Evolutionary conservation across 2,329 filamentous ascomycete species (phyloP).

Genomic region (Pseudofabraea citricarpa): DNA sequence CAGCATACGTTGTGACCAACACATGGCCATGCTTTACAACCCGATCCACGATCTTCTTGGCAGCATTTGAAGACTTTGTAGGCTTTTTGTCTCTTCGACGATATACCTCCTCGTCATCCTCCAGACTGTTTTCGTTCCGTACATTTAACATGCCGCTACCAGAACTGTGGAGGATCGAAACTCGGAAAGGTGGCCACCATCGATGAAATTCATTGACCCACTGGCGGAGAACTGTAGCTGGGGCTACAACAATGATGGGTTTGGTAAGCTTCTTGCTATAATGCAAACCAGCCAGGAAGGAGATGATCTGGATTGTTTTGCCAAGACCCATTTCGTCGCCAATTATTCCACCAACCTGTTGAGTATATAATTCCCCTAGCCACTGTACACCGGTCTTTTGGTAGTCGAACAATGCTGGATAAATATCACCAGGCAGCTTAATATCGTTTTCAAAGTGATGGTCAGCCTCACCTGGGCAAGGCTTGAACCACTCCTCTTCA

Average conservation of each 20-base stretch:
- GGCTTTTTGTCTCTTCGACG: conserved; percentile 30
- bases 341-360: conserved; percentile 88
- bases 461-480: conserved; percentile 78
- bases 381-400: conserved; percentile 97
- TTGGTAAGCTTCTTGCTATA: conserved; percentile 82
- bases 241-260: conserved; percentile 87
- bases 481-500: conserved; percentile 73
- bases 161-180: conserved; percentile 91
- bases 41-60: conserved; percentile 74
- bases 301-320: conserved; percentile 77
- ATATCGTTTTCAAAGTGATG: conserved; percentile 67
- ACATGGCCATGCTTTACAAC: conserved; percentile 85
- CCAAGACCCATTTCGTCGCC: conserved; percentile 99
- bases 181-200: conserved; percentile 98
- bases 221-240: conserved; percentile 90
- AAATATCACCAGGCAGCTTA: conserved; percentile 86
- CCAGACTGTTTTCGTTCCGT: conserved; percentile 53
- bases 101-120: conserved; percentile 51
- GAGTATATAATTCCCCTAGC: conserved; percentile 87
- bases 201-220: conserved; percentile 98
- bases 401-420: conserved; percentile 88
- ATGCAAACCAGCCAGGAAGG: conserved; percentile 73
- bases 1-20: conserved; percentile 91
- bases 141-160: conserved; percentile 95
- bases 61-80: conserved; percentile 61